Conservation (phyloP, 176 grass and related monocot genomes). For the Paspalum notatum region DNA sequence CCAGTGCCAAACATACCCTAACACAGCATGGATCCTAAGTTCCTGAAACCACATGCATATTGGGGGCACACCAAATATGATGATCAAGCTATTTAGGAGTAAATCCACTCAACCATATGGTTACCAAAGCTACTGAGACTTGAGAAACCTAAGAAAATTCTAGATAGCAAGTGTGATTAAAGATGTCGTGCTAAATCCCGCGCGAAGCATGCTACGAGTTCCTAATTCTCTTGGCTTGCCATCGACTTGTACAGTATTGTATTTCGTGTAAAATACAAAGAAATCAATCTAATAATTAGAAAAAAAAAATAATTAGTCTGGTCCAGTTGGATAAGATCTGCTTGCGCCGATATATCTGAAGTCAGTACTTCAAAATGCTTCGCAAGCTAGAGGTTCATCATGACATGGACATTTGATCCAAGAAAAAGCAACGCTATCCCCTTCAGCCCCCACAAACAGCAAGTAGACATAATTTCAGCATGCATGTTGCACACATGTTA, state of each 20-base stretch:
- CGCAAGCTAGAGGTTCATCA: neutral
- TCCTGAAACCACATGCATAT: too few species aligned
- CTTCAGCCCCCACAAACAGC: too few species aligned
- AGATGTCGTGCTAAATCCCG: neutral
- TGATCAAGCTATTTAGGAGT: too few species aligned
- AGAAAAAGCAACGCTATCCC: neutral
- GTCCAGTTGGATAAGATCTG: neutral
- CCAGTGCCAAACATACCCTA: too few species aligned
- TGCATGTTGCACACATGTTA: too few species aligned
- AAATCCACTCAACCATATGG: too few species aligned
- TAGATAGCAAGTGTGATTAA: neutral
- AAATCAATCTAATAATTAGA: neutral
- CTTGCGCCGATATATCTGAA: neutral
- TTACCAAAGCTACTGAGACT: neutral
- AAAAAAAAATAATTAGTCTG: neutral
- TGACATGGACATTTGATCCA: slow-evolving; percentile 5
- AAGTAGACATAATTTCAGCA: too few species aligned
- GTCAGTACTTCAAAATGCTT: neutral
- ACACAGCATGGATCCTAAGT: too few species aligned
- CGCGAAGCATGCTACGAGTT: neutral
- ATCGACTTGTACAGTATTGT: neutral
- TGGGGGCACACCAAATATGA: too few species aligned
- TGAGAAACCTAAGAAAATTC: neutral
- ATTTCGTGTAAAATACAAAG: neutral
- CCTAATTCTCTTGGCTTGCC: neutral